These are phyloP conservation scores for Thielaviopsis punctulata DNA, from an alignment of 2,329 filamentous ascomycete genomes.

Conservation along the genomic window DNA sequence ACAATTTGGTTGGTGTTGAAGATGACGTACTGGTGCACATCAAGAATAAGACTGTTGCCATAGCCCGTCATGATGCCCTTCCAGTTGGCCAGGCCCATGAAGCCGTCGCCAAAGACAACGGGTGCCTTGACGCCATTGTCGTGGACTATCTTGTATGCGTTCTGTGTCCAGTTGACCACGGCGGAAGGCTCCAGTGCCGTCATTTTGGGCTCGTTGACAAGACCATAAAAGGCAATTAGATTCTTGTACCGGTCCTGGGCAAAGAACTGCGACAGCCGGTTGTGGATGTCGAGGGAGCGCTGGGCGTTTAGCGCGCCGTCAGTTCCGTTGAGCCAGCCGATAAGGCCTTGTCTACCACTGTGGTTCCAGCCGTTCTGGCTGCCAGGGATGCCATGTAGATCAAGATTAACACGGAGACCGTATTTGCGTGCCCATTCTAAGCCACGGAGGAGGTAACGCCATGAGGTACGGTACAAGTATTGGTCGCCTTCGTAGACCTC, in stretches of 20 bases:
- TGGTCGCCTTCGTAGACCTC: conserved; percentile 71
- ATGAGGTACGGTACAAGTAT: conserved; percentile 72
- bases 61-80: conserved; percentile 60
- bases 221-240: conserved; percentile 78
- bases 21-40: conserved; percentile 96
- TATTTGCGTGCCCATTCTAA: conserved; percentile 92
- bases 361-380: conserved; percentile 98
- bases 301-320: conserved; percentile 63
- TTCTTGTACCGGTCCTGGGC: conserved; percentile 85
- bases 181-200: conserved; percentile 44
- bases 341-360: conserved; percentile 62
- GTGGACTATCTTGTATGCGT: conserved; percentile 56
- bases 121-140: conserved; percentile 56
- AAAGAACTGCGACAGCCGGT: conserved; percentile 80
- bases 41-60: conserved; percentile 56
- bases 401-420: conserved; percentile 80
- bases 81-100: conserved; percentile 83
- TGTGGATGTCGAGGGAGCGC: conserved; percentile 71
- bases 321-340: conserved; percentile 84
- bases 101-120: conserved; percentile 84
- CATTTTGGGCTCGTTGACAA: conserved; percentile 91
- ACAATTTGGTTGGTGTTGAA: conserved; percentile 83
- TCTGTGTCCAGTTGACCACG: conserved; percentile 65
- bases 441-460: conserved; percentile 79
- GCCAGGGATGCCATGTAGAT: conserved; percentile 79